Evolutionary conservation across 2,329 filamentous ascomycete species (phyloP), one percentile per base, ranked within the genome.

Genomic region (Aspergillus fumigatus): DNA sequence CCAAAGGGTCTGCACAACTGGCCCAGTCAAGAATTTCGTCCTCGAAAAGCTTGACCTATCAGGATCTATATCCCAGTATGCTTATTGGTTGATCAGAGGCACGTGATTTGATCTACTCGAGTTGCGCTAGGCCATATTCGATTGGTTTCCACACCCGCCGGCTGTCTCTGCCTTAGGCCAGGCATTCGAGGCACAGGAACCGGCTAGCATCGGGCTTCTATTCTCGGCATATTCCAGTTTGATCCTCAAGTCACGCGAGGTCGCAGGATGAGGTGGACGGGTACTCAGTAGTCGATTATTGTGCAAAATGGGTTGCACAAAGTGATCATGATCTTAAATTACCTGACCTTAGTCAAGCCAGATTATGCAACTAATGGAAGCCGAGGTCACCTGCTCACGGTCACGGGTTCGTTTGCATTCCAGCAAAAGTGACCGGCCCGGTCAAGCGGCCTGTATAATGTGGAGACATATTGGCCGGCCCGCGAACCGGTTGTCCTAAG

Each of bases 341-440:
- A 38, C 27, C 27, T 17, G 17, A 17, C 14, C 14, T 38, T 17
- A 38, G 32, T 38, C 32, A 17, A 38, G 32, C 32, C 4, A 17
- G 32, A 38, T 38, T 38, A 5, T 23, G 21, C 21, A 23, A 23
- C 21, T 23, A 23, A 23, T 23, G 29, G 29, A 35, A 3, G 17
- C 2, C 1, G 32, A 38, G 32, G 32, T 38, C 32, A 38, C 32
- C 32, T 38, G 32, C 32, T 38, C 32, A 38, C 32, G 32, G 32
- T 38, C 32, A 38, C 32, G 14, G 5, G 32, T 17, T 38, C 32
- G 17, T 38, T 38, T 5, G 14, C 32, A 38, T 38, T 17, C 32
- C 32, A 38, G 14, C 11, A 29, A 38, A 7, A 38, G 14, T 38
- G 32, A 61, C 60, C 60, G 60, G 60, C 19, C 59, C 59, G 60